Conservation (phyloP, 805 yeast genomes). For the Candida maesae region DNA sequence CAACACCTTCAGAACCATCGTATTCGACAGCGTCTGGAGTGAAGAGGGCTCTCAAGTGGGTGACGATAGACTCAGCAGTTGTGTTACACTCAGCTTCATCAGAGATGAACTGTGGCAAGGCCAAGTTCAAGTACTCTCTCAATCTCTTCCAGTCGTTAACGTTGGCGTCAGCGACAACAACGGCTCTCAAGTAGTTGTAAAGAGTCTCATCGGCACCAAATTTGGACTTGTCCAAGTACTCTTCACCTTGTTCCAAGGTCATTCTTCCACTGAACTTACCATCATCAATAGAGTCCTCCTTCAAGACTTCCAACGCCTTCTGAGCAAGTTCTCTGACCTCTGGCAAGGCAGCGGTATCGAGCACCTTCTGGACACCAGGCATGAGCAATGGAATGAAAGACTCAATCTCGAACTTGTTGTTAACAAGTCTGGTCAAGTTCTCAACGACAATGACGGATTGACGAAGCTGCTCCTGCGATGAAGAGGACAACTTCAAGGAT, state of each 20-base stretch:
- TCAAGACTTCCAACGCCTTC: slow-evolving; percentile 78
- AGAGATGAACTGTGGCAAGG: slow-evolving; percentile 34
- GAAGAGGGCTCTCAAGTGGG: slow-evolving; percentile 50
- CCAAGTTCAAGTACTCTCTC: slow-evolving; percentile 46
- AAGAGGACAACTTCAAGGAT: slow-evolving; percentile 75
- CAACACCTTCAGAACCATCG: slow-evolving; percentile 75
- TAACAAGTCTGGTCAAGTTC: slow-evolving; percentile 91
- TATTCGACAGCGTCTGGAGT: slow-evolving; percentile 51
- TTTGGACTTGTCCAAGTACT: slow-evolving; percentile 34
- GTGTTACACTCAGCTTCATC: slow-evolving; percentile 34
- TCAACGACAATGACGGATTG: slow-evolving; percentile 96
- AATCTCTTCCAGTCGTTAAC: slow-evolving; percentile 71
- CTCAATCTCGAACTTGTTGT: slow-evolving; percentile 89
- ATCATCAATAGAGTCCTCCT: slow-evolving; percentile 72
- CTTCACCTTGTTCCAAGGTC: slow-evolving; percentile 47
- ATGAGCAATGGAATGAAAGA: slow-evolving; percentile 76
- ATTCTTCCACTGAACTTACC: slow-evolving; percentile 79
- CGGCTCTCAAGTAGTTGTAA: slow-evolving; percentile 46
- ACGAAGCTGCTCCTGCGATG: slow-evolving; percentile 94
- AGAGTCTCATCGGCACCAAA: slow-evolving; percentile 36
- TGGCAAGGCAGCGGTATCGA: slow-evolving; percentile 87
- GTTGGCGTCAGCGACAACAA: slow-evolving; percentile 60
- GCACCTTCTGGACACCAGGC: slow-evolving; percentile 91
- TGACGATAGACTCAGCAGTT: slow-evolving; percentile 42
- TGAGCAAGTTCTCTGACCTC: slow-evolving; percentile 93